Base-by-base conservation (phyloP, 192 early-diverging fungal species). In the Globomyces pollinis-pini region DNA sequence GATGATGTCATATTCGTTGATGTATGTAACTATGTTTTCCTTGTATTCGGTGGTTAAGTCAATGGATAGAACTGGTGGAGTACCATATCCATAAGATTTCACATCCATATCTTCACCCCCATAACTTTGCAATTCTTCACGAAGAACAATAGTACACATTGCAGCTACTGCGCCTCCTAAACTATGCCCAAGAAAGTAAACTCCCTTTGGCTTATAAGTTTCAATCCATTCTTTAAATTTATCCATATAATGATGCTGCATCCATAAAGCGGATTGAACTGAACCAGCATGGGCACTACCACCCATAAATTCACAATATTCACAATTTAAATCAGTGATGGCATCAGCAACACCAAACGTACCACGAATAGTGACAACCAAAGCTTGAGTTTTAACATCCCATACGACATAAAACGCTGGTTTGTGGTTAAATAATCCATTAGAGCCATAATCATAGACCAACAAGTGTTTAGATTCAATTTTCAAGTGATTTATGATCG, bases 1-100 rank as follows among this genome's bases (percentile, higher is more conserved):
- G 2, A 77, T 66, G n/a, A 66, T 59, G 54, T 77, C 75, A 57
- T 73, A 70, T 38, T 77, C 75, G 50, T 72, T 67, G 7, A 75
- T 55, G 38, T 75, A 68, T 1, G 43, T 64, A n/a, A 62, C 59
- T 26, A 71, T 65, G 24, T 41, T 59, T 24, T 62, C 63, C 31
- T 65, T 57, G 57, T 63, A 70, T 18, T 58, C 60, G 20, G 57
- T 26, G 31, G 57, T 61, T 16, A 61, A 57, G 15, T 70, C 64
- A 1, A 55, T 68, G 18, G 68, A 70, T 28, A 63, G 63, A 43
- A 65, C 63, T 1, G 68, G 71, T 2, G 75, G 67, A 15, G 70
- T 62, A 29, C 68, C 75, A 50, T 68, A 62, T 47, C 60, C 67
- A 52, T 64, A 67, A 0, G 65, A 69, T 12, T 65, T 50, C n/a